Evolutionary conservation across 208 protist genomes (phyloP), one percentile per base, ranked within the genome.

Genomic region (Strigomonas galati): DNA sequence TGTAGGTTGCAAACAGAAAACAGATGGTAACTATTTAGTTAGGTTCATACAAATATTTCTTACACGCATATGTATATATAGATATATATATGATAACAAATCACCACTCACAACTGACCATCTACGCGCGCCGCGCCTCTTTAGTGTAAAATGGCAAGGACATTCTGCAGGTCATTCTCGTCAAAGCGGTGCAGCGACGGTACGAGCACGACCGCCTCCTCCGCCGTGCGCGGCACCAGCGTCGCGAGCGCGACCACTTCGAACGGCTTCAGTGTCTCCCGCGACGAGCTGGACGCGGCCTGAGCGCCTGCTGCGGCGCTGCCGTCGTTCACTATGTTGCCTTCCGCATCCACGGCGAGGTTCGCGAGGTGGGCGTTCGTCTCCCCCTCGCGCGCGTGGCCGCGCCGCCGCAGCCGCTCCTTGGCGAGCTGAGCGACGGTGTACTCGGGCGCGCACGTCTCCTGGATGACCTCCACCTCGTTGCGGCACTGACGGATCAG

Each of bases 161-260:
- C 62, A 26, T 78, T 67, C 26, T 79, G 64, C 23, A 95, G 48
- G 65, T 92, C 89, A 15, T 65, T 76, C 55, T 75, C 74, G 31
- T 88, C 82, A 40, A 83, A 95, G 61, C 85, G 81, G n/a, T 69
- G 70, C 14, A 95, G 75, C 6, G 86, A 93, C 17, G 89, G 89
- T 14, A 95, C 69, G 15, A 95, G 65, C 65, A 83, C 67, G 19
- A 90, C 48, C 27, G 86, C 85, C 79, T 89, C 89, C 46, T 84
- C 77, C 32, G 68, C 74, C 17, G 76, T 80, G 30, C 75, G 71
- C 17, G 89, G 89, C 57, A 82, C 70, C 48, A 95, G 75, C 37
- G 86, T 95, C 5, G 73, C 74, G 9, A 95, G 65, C n/a, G 74
- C 74, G 12, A 90, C 86, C 7, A 92, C 72, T 70, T 95, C 89